Percentiles rank a stretch among this genome's conserved stretches.
These are phyloP conservation scores for Mesembryanthemum crystallinum DNA, from an alignment of 148 eudicot species.

Conservation along the genomic window DNA sequence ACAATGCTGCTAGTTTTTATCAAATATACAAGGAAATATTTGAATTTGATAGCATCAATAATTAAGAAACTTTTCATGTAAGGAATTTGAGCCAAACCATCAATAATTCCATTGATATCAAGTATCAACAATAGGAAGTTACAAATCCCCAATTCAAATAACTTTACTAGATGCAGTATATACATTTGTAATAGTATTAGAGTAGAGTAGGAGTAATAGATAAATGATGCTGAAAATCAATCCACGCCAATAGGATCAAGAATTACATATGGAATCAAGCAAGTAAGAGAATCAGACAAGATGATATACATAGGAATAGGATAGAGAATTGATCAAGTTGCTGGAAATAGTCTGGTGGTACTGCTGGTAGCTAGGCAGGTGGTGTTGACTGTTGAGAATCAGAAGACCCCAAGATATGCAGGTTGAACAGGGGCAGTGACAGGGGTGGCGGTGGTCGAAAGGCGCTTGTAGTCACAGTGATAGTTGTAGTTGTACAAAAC, in stretches of 20 bases:
- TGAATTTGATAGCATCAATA: no score
- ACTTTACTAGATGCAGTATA: not conserved
- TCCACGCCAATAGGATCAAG: not conserved
- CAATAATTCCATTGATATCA: no score
- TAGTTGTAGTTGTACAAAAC: conserved; percentile 33
- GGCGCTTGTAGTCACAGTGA: not conserved
- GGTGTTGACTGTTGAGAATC: not conserved
- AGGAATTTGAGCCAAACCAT: no score
- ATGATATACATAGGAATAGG: no score
- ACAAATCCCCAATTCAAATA: not conserved
- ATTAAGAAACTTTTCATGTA: no score
- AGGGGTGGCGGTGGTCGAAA: not conserved
- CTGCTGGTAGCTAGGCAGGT: no score
- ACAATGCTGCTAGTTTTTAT: no score
- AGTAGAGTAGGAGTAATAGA: no score
- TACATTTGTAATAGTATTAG: not conserved
- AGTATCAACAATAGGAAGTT: not conserved
- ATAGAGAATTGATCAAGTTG: no score
- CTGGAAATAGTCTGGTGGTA: no score
- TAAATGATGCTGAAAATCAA: not conserved
- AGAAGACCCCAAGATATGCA: conserved; percentile 24
- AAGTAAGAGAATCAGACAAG: no score
- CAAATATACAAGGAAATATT: no score
- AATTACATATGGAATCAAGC: not conserved
- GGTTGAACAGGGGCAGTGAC: conserved; percentile 3